Conservation (phyloP, 805 yeast species). For the Pichia phayaonensis region DNA sequence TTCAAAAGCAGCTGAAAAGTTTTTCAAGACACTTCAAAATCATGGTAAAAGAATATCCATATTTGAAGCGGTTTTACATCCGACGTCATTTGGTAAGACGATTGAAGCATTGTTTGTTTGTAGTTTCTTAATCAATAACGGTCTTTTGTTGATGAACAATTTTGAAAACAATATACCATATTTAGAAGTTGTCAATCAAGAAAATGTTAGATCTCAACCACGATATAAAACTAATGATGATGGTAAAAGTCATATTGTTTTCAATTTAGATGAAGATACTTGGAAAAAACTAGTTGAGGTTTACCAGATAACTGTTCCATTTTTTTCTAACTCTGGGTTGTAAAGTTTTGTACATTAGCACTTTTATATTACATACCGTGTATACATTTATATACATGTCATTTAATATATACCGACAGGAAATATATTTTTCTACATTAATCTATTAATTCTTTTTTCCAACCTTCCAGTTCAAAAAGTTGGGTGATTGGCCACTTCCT, state of each 20-base stretch:
- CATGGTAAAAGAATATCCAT: constrained; percentile 42
- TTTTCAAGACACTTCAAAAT: constrained; percentile 29
- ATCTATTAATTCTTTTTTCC: constrained; percentile 27
- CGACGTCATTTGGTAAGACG: constrained; percentile 65
- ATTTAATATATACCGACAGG: neutral
- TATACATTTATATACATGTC: neutral
- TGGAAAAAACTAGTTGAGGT: constrained; percentile 54
- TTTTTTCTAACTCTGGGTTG: constrained; percentile 17
- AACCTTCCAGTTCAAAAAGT: constrained; percentile 41
- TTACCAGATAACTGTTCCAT: constrained; percentile 49
- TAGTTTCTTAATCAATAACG: constrained; percentile 74
- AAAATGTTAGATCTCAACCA: constrained; percentile 17
- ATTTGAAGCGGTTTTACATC: constrained; percentile 65
- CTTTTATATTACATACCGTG: neutral
- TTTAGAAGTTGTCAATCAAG: constrained; percentile 22
- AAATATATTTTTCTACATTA: neutral
- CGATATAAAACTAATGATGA: constrained; percentile 18
- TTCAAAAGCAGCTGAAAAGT: constrained; percentile 51
- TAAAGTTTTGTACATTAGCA: neutral
- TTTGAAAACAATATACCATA: constrained; percentile 36
- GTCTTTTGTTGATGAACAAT: constrained; percentile 47
- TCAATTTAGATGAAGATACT: constrained; percentile 57
- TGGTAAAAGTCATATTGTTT: constrained; percentile 55
- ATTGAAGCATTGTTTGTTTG: constrained; percentile 80
- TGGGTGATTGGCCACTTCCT: constrained; percentile 78